Percentiles rank a stretch among this genome's conserved stretches.
These are phyloP conservation scores for Graphium sp. DNA, from an alignment of 2,329 filamentous ascomycete species.

Conservation along the genomic window DNA sequence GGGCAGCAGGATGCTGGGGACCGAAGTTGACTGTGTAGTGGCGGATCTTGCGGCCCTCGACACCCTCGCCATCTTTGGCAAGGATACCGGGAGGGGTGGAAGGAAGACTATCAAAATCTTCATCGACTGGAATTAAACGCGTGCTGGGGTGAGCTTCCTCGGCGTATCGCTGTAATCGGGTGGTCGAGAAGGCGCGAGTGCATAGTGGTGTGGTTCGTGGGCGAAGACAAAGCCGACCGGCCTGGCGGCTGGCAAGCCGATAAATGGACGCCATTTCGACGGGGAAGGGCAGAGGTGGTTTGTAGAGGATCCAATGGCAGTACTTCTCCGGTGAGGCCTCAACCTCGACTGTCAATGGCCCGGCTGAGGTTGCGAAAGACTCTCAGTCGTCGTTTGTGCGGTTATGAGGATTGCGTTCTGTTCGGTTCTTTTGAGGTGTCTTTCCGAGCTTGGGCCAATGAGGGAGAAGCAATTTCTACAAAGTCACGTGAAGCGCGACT, in stretches of 20 bases:
- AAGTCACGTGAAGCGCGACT: too few species aligned
- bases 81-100: constrained; percentile 29
- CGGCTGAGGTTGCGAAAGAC: too few species aligned
- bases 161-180: constrained; percentile 45
- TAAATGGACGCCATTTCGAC: constrained; percentile 53
- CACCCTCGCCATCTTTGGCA: constrained; percentile 21
- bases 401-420: too few species aligned
- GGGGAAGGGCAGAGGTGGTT: constrained; percentile 9
- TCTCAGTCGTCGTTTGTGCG: too few species aligned
- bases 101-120: constrained; percentile 39
- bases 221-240: constrained; percentile 49
- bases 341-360: too few species aligned
- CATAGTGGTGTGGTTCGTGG: constrained; percentile 14
- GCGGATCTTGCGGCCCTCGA: constrained; percentile 65
- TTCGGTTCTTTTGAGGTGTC: too few species aligned
- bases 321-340: constrained; percentile 2
- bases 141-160: constrained; percentile 33
- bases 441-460: too few species aligned
- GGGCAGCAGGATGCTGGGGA: constrained; percentile 93
- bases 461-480: too few species aligned
- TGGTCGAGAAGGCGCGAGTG: constrained; percentile 48
- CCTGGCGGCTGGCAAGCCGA: constrained; percentile 55
- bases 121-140: constrained; percentile 47
- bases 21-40: constrained; percentile 99
- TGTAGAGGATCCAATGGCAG: constrained; percentile 2